These are phyloP conservation scores for Ophiostoma ulmi DNA, from an alignment of 2,329 filamentous ascomycete species.

Conservation along the genomic window DNA sequence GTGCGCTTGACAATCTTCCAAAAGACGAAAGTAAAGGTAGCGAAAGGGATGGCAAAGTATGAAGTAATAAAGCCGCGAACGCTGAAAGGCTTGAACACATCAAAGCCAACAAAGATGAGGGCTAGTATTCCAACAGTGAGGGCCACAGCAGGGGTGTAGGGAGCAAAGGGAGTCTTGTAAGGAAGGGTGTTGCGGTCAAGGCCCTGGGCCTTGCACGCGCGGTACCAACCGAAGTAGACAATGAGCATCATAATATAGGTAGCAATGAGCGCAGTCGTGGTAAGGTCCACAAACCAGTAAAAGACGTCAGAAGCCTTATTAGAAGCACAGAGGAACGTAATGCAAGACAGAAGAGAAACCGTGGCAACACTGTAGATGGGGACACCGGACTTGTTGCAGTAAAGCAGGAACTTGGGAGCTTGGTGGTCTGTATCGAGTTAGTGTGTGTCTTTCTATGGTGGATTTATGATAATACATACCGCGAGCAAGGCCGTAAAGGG, in stretches of 20 bases:
- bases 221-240: constrained; percentile 38
- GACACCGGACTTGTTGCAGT: constrained; percentile 35
- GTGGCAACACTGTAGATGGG: constrained; percentile 38
- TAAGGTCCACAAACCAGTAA: constrained; percentile 40
- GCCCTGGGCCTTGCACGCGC: constrained; percentile 37
- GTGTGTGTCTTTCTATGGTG: neutral
- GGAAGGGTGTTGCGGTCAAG: constrained; percentile 36
- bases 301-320: constrained; percentile 37
- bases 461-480: constrained; percentile 21
- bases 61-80: constrained; percentile 47
- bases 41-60: constrained; percentile 54
- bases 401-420: constrained; percentile 38
- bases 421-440: constrained; percentile 32
- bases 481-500: constrained; percentile 38
- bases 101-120: constrained; percentile 48
- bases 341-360: constrained; percentile 35
- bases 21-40: constrained; percentile 48
- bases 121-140: constrained; percentile 24
- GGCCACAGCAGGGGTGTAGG: constrained; percentile 37
- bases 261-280: constrained; percentile 41
- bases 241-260: constrained; percentile 41
- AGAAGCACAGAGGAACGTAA: constrained; percentile 38
- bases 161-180: constrained; percentile 38
- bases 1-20: constrained; percentile 63
- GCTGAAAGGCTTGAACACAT: constrained; percentile 45